Evolutionary conservation across 495 filamentous ascomycete species (phyloP).

Genomic region (Podospora pseudoanserina): DNA sequence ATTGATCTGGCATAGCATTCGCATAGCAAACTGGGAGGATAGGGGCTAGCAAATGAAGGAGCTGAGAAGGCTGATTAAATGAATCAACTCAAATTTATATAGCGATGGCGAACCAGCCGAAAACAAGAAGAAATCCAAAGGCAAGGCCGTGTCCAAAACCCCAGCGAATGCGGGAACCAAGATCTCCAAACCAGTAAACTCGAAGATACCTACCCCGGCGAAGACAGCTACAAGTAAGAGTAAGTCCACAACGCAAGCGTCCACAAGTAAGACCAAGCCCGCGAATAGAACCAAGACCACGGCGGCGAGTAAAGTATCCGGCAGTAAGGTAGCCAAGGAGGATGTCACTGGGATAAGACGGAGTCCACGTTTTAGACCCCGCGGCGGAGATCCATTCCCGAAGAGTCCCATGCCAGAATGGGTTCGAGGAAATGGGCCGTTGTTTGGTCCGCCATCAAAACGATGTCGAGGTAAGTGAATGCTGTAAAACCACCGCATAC

Average conservation of each 20-base stretch:
- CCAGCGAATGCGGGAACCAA: background rate
- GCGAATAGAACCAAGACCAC: background rate
- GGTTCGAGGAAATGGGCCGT: background rate
- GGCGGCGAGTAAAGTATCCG: background rate
- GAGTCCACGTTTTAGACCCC: background rate
- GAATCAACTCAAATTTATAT: background rate
- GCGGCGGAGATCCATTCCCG: background rate
- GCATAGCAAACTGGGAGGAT: background rate
- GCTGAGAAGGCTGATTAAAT: background rate
- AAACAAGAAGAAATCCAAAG: background rate
- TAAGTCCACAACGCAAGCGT: background rate
- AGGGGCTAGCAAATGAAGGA: background rate
- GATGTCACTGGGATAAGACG: background rate
- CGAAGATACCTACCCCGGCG: too few species aligned
- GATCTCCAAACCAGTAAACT: background rate
- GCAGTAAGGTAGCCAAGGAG: background rate
- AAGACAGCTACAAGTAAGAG: background rate
- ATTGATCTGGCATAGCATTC: constrained; percentile 2
- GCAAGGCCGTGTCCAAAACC: background rate
- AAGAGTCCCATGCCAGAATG: background rate
- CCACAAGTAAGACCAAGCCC: background rate
- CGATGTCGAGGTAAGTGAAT: too few species aligned
- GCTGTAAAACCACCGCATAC: too few species aligned
- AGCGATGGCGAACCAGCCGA: background rate
- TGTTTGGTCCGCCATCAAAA: background rate